phyloP scores from a whole-genome alignment of 1,284 basidiomycete genomes.

The Xanthoconium separans region DNA sequence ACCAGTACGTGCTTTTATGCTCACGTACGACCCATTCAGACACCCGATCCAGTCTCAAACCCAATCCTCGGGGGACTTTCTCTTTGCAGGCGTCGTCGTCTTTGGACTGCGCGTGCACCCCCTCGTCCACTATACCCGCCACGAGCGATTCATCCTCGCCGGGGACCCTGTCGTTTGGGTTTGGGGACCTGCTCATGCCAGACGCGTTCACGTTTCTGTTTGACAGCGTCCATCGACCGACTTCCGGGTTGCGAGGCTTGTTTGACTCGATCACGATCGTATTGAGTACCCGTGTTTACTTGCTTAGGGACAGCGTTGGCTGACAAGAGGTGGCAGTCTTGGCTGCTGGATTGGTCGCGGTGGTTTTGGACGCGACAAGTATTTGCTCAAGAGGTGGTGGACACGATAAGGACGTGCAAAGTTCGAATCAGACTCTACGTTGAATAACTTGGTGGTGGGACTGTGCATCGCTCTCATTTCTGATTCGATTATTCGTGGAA shows the following conservation, averaged over 20 bases:
- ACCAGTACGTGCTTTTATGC: constrained; percentile 46
- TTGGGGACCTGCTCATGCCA: constrained; percentile 67
- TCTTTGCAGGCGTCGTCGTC: constrained; percentile 62
- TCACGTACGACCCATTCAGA: neutral
- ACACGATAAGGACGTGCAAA: too few relatives aligned
- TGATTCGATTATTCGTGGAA: too few relatives aligned
- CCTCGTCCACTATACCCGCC: constrained; percentile 62
- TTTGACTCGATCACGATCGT: constrained; percentile 80
- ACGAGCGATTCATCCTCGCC: constrained; percentile 76
- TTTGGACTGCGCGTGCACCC: constrained; percentile 76
- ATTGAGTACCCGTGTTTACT: constrained; percentile 48
- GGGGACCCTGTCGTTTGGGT: constrained; percentile 68
- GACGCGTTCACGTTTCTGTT: constrained; percentile 68
- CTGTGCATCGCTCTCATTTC: too few relatives aligned
- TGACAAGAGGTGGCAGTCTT: too few relatives aligned
- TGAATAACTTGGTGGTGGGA: too few relatives aligned
- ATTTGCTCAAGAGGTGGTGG: too few relatives aligned
- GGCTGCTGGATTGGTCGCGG: too few relatives aligned
- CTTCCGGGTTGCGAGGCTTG: constrained; percentile 64
- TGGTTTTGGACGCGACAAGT: too few relatives aligned
- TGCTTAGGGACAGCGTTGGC: too few relatives aligned
- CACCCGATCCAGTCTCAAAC: constrained; percentile 48
- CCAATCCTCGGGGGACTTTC: constrained; percentile 82
- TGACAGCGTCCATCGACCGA: constrained; percentile 57
- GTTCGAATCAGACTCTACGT: too few relatives aligned